Base-by-base conservation (phyloP, 2,329 filamentous ascomycete genomes). In the Ceratocystis huliohia region DNA sequence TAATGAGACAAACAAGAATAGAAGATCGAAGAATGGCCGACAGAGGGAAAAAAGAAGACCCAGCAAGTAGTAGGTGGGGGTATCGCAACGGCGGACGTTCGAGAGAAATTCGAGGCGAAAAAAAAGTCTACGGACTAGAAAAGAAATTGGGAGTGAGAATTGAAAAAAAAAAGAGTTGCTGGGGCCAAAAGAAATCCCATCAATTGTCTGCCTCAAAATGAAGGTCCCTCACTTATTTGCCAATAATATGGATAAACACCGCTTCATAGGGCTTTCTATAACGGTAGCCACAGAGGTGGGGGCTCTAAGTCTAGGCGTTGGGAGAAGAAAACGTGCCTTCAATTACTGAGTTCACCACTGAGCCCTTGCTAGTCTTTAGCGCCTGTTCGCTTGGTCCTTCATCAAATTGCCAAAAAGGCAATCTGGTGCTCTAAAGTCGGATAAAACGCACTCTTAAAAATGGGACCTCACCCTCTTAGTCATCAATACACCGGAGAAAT, bases 351-450 rank as follows among this genome's bases (percentile, higher is more conserved):
- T 20, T 61, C 25, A 33, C 30, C 41, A 25, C 44, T 63, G 20
- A n/a, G 25, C 20, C 28, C 37, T 41, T 20, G 50, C 2, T 2
- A 61, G 25, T 62, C 20, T 45, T 33, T 50, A 63, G 44, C 61
- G 37, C 37, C n/a, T 30, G 61, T 50, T 68, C 67, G 67, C 67
- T 68, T 68, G 41, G 67, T 61, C 57, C 63, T 68, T 33, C 57
- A 64, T 53, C 25, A 61, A 57, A 68, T 37, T 64, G 33, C 41
- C 61, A 68, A 67, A 68, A 41, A 64, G 67, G 67, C 61, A 68
- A 57, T 61, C 61, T 45, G 67, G 64, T 61, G 64, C 67, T 61
- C 57, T n/a, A 65, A 37, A 22, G 10, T 41, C 20, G 6, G 13
- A 37, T 28, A 30, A 20, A 53, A 20, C 13, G 7, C n/a, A 30